Evolutionary conservation across 2,329 filamentous ascomycete species (phyloP), one percentile per base, ranked within the genome.

Genomic region (Pyrenophora seminiperda): DNA sequence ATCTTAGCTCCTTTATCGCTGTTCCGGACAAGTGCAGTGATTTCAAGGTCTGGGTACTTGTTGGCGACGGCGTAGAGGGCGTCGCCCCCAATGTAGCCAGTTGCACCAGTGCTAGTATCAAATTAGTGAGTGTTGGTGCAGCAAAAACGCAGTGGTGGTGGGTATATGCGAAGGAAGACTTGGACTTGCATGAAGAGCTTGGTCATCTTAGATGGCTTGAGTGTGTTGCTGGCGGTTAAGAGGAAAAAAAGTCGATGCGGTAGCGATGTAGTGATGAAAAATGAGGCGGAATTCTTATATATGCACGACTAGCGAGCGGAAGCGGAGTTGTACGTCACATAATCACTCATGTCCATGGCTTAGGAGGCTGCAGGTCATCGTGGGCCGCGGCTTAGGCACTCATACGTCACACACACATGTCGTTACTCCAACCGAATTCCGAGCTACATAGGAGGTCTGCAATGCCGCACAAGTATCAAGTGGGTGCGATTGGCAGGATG

Each of bases 11-110:
- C 79, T 61, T 77, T 79, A 54, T 78, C 77, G 37, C 72, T 75
- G 59, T 78, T 77, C 17, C 79, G 74, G 1, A 81, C 78, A 3
- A 82, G 67, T n/a, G 72, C 75, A 3, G 77, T 78, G 52, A 79
- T 75, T 29, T 77, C 72, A 37, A 77, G 79, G 24, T 81, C 77
- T 3, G 79, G 79, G 46, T 79, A 76, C 7, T 75, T 70, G 38
- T 74, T 68, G 33, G 74, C 61, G 18, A 81, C 71, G 15, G 56
- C 53, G 34, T 66, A 65, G 24, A 70, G 58, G 31, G 53, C 58
- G 29, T 70, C 67, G 19, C 68, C 68, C 27, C 68, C 66, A 19
- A 71, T 66, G 45, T 71, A 71, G 43, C 68, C 68, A 11, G 68
- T 71, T 1, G 61, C 66, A 4, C 68, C 68, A 7, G 67, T 70